Evolutionary conservation across 441 rosid species (phyloP), one percentile per base, ranked within the genome.

Genomic region (Adansonia madagascariensis): DNA sequence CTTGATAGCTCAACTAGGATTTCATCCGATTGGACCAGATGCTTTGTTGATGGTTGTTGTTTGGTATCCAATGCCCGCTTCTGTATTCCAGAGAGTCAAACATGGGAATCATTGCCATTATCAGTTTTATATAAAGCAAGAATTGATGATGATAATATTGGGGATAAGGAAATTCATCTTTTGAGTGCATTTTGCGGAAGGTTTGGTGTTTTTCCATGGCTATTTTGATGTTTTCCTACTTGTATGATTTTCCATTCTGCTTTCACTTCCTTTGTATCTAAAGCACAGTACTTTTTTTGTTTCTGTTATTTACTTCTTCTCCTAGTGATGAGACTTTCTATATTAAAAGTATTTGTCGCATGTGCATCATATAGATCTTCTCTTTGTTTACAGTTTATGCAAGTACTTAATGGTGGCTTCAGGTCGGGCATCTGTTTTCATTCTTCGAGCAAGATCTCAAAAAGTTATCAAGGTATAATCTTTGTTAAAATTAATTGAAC

Each of bases 81-180:
- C 86, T 94, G 98, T 84, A 88, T 89, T 80, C 85, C 93, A 31
- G 97, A 95, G 65, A 89, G 94, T 80, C 92, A 91, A 82, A 81
- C 88, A 62, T 92, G 97, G 97, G 94, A 95, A 49, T 87, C 89
- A 53, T 75, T 90, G 81, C 97, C 95, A 8, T 87, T 89, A 41
- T 88, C 98, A 52, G 65, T 80, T 77, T 82, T 85, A 60, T 87
- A 82, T 46, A 73, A 44, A 5, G 85, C 92, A 77, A 90, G 80
- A 67, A 80, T 24, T 75, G 81, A 35, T 2, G 20, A 84, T 35
- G 83, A 82, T 50, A 65, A 79, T 74, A n/a, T 87, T 61, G 78
- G 87, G 4, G 79, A 90, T 69, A 79, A 86, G 44, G 86, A 89
- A 76, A 79, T 94, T 77, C 79, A 85, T 78, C 92, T 95, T 74